phyloP scores from a whole-genome alignment of 2,329 filamentous ascomycete species.

The Rhytidhysteron rufulum region DNA sequence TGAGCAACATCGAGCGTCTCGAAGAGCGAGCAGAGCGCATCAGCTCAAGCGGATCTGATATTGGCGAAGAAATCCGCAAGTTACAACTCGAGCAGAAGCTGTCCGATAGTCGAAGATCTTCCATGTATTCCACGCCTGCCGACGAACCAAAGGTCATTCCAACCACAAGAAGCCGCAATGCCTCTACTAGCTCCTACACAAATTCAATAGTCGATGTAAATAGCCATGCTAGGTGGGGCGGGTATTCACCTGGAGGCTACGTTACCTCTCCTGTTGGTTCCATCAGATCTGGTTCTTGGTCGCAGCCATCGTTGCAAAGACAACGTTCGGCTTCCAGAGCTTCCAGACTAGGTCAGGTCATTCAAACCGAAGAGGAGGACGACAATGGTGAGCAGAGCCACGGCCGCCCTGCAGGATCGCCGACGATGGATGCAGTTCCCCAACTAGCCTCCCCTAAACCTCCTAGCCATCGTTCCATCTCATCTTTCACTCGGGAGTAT shows the following conservation, averaged over 20 bases:
- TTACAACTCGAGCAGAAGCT: constrained; percentile 68
- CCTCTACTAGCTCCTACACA: constrained; percentile 40
- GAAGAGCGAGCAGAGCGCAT: constrained; percentile 73
- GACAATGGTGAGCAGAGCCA: constrained; percentile 13
- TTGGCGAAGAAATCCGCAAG: constrained; percentile 73
- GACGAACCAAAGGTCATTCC: constrained; percentile 22
- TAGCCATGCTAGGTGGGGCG: constrained; percentile 61
- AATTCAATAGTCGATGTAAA: constrained; percentile 69
- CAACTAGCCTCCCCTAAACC: constrained; percentile 15
- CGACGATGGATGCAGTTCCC: constrained; percentile 6
- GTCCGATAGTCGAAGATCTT: constrained; percentile 64
- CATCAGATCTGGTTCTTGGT: constrained; percentile 48
- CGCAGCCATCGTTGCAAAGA: constrained; percentile 30
- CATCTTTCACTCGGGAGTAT: constrained; percentile 34
- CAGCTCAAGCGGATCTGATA: constrained; percentile 67
- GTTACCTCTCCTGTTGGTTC: constrained; percentile 65
- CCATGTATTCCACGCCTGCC: constrained; percentile 49
- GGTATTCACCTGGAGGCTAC: constrained; percentile 66
- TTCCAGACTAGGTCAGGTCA: constrained; percentile 40
- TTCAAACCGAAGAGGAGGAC: constrained; percentile 32
- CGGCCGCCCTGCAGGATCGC: constrained; percentile 14
- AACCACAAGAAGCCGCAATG: constrained; percentile 34
- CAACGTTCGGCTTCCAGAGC: constrained; percentile 38
- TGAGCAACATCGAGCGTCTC: constrained; percentile 67
- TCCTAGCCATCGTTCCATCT: constrained; percentile 24